phyloP scores from a whole-genome alignment of 2,329 filamentous ascomycete genomes.

The Ambrosiella beaveri region DNA sequence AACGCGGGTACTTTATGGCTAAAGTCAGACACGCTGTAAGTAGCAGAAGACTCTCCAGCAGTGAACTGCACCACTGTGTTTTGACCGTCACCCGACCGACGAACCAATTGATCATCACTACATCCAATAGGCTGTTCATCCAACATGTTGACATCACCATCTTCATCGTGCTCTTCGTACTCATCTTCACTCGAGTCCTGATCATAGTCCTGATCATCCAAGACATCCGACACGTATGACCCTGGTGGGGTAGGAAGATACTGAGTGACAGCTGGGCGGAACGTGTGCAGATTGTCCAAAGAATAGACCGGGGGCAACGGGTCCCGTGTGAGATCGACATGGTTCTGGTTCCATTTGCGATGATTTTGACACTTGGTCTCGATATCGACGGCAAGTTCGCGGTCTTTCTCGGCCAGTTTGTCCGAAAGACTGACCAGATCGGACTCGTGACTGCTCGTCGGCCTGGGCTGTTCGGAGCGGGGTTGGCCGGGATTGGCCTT shows the following conservation, averaged over 20 bases:
- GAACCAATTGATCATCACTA: not conserved
- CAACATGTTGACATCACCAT: not conserved
- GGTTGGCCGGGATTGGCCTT: slow-evolving; percentile 17
- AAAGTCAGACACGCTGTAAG: not conserved
- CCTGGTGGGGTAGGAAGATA: slow-evolving; percentile 50
- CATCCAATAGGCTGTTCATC: not conserved
- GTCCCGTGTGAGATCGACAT: slow-evolving; percentile 71
- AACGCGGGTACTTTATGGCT: slow-evolving; percentile 41
- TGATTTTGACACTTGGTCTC: slow-evolving; percentile 78
- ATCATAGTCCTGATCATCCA: slow-evolving; percentile 26
- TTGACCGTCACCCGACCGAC: not conserved
- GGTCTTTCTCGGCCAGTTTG: slow-evolving; percentile 63
- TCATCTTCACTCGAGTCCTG: not conserved
- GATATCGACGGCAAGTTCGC: slow-evolving; percentile 63
- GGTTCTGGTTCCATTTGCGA: slow-evolving; percentile 77
- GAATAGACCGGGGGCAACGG: slow-evolving; percentile 61
- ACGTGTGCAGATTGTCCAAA: slow-evolving; percentile 44
- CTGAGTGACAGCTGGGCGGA: slow-evolving; percentile 55
- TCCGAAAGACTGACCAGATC: slow-evolving; percentile 66
- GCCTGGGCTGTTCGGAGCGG: slow-evolving; percentile 37
- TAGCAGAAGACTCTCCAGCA: not conserved
- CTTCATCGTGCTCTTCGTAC: not conserved
- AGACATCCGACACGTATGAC: slow-evolving; percentile 35
- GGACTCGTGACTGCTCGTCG: slow-evolving; percentile 36
- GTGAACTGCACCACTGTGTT: not conserved